Evolutionary conservation across 352 stramenopile species (phyloP).

Genomic region (Blastocystis sp.): DNA sequence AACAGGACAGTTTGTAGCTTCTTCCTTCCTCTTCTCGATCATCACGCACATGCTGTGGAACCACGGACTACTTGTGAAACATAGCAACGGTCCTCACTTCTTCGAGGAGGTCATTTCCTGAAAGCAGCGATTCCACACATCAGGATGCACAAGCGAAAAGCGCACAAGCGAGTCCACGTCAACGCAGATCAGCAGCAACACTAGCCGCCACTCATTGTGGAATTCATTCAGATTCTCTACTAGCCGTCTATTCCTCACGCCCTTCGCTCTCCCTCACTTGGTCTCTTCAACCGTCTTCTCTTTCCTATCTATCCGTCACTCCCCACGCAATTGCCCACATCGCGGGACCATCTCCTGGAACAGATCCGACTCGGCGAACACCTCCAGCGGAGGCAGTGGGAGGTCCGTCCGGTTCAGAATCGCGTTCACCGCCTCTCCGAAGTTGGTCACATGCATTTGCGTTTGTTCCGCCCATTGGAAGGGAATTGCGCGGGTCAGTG

Average conservation of each 20-base stretch:
- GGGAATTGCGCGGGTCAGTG: neutral
- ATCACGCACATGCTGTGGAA: neutral
- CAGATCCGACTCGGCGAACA: neutral
- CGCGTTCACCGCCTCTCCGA: neutral
- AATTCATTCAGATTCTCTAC: neutral
- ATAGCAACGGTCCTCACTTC: neutral
- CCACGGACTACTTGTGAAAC: slow-evolving; percentile 15
- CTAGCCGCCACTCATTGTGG: slow-evolving; percentile 1
- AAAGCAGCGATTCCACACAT: slow-evolving; percentile 1
- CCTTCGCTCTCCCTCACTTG: neutral
- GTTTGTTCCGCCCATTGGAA: neutral
- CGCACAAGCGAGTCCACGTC: neutral
- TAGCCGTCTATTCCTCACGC: neutral
- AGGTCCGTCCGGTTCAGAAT: neutral
- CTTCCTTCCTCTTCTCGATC: slow-evolving; percentile 5
- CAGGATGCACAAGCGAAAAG: neutral
- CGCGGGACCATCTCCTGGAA: neutral
- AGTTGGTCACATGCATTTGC: slow-evolving; percentile 7
- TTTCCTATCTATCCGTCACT: neutral
- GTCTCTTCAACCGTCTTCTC: neutral
- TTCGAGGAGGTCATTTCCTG: neutral
- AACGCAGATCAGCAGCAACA: neutral
- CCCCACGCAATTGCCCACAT: neutral
- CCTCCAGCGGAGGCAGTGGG: neutral
- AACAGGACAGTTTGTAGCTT: neutral